Conservation (phyloP, 352 stramenopile species). For the Globisporangium yorkense region DNA sequence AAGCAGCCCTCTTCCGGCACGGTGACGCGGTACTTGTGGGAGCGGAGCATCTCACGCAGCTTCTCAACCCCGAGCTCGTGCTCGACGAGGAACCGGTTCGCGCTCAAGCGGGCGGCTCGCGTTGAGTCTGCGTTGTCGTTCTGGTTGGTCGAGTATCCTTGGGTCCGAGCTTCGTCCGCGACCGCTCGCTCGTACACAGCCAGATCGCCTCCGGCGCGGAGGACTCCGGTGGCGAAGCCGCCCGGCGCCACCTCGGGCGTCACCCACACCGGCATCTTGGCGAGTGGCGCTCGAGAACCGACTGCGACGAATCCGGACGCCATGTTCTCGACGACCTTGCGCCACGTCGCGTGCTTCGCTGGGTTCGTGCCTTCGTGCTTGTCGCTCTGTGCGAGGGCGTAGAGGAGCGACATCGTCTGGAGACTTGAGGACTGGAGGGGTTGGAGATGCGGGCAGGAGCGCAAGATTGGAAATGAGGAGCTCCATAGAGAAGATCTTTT, state of each 20-base stretch:
- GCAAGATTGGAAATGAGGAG: neutral
- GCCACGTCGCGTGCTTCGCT: slow-evolving; percentile 9
- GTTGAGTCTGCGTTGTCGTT: neutral
- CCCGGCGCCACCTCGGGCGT: slow-evolving; percentile 14
- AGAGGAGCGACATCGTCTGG: slow-evolving; percentile 13
- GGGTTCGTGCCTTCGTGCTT: slow-evolving; percentile 4
- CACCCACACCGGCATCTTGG: slow-evolving; percentile 8
- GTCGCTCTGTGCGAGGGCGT: slow-evolving; percentile 6
- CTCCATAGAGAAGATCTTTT: neutral
- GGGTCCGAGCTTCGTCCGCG: neutral
- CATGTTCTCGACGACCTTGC: slow-evolving; percentile 9
- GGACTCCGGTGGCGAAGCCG: slow-evolving; percentile 9
- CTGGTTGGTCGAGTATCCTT: neutral
- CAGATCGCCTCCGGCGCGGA: slow-evolving; percentile 5
- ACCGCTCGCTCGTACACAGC: slow-evolving; percentile 2
- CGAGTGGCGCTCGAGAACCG: slow-evolving; percentile 3
- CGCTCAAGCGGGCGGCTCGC: neutral
- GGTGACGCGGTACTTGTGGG: slow-evolving; percentile 13
- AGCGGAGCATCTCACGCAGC: slow-evolving; percentile 12
- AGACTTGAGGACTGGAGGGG: neutral
- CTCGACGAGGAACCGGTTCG: slow-evolving; percentile 6
- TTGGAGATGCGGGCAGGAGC: neutral
- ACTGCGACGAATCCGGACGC: slow-evolving; percentile 3
- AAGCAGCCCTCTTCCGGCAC: slow-evolving; percentile 16
- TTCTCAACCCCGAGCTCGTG: neutral